Conservation (phyloP, 1,139 yeast genomes). For the Meyerozyma elateridarum region DNA sequence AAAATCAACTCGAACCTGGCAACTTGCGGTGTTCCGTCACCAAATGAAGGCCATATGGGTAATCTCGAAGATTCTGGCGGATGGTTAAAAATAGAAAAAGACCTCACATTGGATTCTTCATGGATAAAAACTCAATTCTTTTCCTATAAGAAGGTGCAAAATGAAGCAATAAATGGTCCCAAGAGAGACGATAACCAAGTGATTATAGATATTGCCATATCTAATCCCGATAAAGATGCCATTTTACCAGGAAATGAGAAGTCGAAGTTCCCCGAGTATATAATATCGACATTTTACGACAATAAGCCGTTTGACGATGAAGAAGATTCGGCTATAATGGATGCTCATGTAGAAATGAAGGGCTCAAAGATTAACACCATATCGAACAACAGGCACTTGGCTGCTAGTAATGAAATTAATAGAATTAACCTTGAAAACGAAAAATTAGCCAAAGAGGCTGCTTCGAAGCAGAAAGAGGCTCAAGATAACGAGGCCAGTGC, state of each 20-base stretch:
- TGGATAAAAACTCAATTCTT: slow-evolving; percentile 30
- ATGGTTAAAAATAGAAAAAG: slow-evolving; percentile 37
- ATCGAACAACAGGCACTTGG: slow-evolving; percentile 15
- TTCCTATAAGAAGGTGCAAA: slow-evolving; percentile 28
- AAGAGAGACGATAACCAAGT: slow-evolving; percentile 19
- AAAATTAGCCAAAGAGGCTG: slow-evolving; percentile 8
- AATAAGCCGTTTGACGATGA: slow-evolving; percentile 25
- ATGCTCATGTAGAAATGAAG: slow-evolving; percentile 10
- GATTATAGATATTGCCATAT: slow-evolving; percentile 36
- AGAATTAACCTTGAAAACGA: slow-evolving; percentile 11
- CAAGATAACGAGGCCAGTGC: neutral
- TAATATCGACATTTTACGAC: slow-evolving; percentile 27
- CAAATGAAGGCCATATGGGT: slow-evolving; percentile 27
- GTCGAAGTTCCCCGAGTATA: slow-evolving; percentile 23
- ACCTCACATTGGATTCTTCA: slow-evolving; percentile 30
- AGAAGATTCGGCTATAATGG: slow-evolving; percentile 20
- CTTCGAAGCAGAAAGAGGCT: slow-evolving; percentile 6
- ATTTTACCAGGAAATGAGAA: slow-evolving; percentile 31
- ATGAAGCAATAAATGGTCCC: slow-evolving; percentile 16
- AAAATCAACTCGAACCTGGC: slow-evolving; percentile 20
- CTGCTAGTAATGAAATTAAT: slow-evolving; percentile 15
- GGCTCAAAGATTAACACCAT: slow-evolving; percentile 12
- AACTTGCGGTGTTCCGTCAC: slow-evolving; percentile 30
- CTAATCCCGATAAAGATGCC: slow-evolving; percentile 23
- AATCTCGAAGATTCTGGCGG: slow-evolving; percentile 25